A percentile compares a stretch with the other conserved stretches of the same genome.
phyloP scores from a whole-genome alignment of 441 rosid species.

The Pelargonium citronellum region DNA sequence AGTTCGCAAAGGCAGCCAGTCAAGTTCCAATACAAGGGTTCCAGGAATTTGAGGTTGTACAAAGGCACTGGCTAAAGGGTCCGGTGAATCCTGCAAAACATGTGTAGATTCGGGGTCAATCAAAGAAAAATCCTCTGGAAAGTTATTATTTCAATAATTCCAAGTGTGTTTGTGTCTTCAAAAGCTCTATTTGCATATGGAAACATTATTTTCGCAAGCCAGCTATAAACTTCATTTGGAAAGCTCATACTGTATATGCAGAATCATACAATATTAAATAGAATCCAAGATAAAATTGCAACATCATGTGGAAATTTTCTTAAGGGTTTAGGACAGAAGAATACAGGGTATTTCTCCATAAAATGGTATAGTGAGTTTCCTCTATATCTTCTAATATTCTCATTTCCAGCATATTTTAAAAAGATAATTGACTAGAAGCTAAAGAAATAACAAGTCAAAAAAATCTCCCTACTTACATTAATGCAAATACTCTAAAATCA shows the following conservation, averaged over 20 bases:
- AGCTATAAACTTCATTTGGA: too few relatives aligned
- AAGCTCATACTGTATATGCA: too few relatives aligned
- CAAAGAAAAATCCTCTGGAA: slow-evolving; percentile 6
- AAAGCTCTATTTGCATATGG: too few relatives aligned
- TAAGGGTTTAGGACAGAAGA: neutral
- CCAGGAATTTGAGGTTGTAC: slow-evolving; percentile 94
- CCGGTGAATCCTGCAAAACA: slow-evolving; percentile 73
- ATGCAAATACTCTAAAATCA: neutral
- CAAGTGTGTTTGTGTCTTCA: neutral
- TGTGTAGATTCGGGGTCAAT: slow-evolving; percentile 18
- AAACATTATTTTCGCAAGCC: too few relatives aligned
- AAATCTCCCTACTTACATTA: too few relatives aligned
- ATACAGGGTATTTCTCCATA: neutral
- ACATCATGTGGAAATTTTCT: neutral
- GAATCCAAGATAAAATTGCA: neutral
- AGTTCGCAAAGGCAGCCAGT: slow-evolving; percentile 84
- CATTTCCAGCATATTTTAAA: neutral
- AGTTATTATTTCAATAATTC: neutral
- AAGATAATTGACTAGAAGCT: too few relatives aligned
- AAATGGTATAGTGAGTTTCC: neutral
- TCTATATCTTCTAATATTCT: neutral
- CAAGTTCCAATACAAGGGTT: slow-evolving; percentile 92
- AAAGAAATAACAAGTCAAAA: too few relatives aligned
- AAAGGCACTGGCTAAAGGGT: slow-evolving; percentile 93
- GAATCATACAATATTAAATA: neutral